A percentile compares a stretch with the other conserved stretches of the same genome.
These are phyloP conservation scores for Podila epicladia DNA, from an alignment of 192 early-diverging fungal species.

Conservation along the genomic window DNA sequence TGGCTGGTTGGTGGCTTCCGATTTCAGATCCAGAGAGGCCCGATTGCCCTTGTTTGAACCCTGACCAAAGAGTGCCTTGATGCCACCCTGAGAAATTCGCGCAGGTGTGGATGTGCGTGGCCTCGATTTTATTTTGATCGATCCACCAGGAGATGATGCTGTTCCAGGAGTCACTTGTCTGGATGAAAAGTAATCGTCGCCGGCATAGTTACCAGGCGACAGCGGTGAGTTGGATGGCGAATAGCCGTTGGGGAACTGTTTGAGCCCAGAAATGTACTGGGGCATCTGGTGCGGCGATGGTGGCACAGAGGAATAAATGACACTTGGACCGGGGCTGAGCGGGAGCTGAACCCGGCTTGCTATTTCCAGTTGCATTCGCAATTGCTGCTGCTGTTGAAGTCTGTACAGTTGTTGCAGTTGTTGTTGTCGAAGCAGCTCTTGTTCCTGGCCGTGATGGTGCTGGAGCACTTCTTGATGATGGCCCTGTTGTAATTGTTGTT, in stretches of 20 bases:
- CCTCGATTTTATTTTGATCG: slow-evolving; percentile 38
- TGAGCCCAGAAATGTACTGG: slow-evolving; percentile 21
- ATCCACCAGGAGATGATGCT: slow-evolving; percentile 32
- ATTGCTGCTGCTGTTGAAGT: slow-evolving; percentile 32
- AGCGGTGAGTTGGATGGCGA: slow-evolving; percentile 42
- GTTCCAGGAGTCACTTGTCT: slow-evolving; percentile 39
- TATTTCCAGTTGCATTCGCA: slow-evolving; percentile 28
- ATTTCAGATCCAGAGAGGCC: slow-evolving; percentile 32
- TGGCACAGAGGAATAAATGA: slow-evolving; percentile 7
- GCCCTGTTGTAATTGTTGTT: not conserved
- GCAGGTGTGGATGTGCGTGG: slow-evolving; percentile 30
- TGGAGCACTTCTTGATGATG: slow-evolving; percentile 6
- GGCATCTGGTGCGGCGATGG: slow-evolving; percentile 23
- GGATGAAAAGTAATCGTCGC: slow-evolving; percentile 44
- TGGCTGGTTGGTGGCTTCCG: slow-evolving; percentile 8
- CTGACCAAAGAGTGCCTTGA: slow-evolving; percentile 48
- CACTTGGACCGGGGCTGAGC: slow-evolving; percentile 26
- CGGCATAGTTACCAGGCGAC: slow-evolving; percentile 32
- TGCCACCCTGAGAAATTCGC: slow-evolving; percentile 42
- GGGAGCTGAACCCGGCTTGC: slow-evolving; percentile 39
- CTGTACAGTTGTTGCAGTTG: slow-evolving; percentile 33
- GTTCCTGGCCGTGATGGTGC: slow-evolving; percentile 1
- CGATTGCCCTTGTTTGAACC: slow-evolving; percentile 22
- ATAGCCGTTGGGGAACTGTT: slow-evolving; percentile 34
- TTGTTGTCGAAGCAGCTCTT: slow-evolving; percentile 6